Evolutionary conservation across 2,329 filamentous ascomycete species (phyloP), one percentile per base, ranked within the genome.

Genomic region (Cordyceps tenuipes): DNA sequence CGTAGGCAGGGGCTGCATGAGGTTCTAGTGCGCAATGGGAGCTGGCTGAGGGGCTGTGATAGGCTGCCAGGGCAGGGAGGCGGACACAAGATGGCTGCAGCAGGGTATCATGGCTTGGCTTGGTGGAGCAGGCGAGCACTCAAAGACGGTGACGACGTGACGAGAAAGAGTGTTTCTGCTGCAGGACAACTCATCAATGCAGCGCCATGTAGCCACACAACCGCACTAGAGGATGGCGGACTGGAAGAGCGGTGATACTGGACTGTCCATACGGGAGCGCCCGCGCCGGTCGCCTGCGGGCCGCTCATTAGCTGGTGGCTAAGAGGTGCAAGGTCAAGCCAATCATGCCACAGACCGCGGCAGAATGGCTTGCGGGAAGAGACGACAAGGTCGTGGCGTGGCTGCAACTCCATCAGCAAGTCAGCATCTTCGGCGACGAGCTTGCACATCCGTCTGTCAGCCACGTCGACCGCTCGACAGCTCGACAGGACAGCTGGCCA

Each of bases 181-280:
- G 54, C 47, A 57, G 60, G 60, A 57, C 60, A 61, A 58, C 60
- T 61, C 60, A 61, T 57, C 54, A 54, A 10, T 61, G 60, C 60
- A 61, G 60, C 47, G 57, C 54, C 48, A 55, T 61, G 53, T 52
- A 52, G 52, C 59, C 29, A 48, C 53, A 46, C 31, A 31, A 31
- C 26, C 17, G 36, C 31, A 31, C 29, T n/a, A 48, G 46, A 41
- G 41, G 46, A 41, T 41, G 52, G 52, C 52, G 59, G 59, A 54
- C 43, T 43, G 50, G 26, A 19, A 49, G 15, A 9, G 41, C 43
- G 49, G 57, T 60, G 15, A 44, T 34, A 43, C 51, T 31, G 9
- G 17, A 34, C 48, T 12, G 48, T 31, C 48, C 51, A 56, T 31
- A 51, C 59, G 59, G 59, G 59, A 60, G 59, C 34, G 34, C 44